phyloP scores from a whole-genome alignment of 2,329 filamentous ascomycete species.

The Penicillium sp. region DNA sequence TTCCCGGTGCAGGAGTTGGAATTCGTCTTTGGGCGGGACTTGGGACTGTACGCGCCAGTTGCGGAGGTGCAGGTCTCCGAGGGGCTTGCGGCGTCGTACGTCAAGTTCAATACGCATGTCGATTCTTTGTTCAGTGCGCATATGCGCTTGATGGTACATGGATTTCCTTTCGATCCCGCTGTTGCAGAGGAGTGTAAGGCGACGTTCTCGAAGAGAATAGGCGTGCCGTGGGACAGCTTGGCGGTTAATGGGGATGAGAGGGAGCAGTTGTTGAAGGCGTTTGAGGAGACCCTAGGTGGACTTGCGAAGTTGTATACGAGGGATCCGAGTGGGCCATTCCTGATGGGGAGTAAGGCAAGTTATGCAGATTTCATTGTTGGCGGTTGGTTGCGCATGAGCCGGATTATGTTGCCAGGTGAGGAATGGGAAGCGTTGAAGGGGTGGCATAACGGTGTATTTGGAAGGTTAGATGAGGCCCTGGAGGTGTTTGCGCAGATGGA shows the following conservation, averaged over 20 bases:
- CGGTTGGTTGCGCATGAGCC: slow-evolving; percentile 47
- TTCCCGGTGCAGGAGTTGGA: slow-evolving; percentile 42
- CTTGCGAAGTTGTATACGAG: slow-evolving; percentile 37
- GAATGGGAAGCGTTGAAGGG: slow-evolving; percentile 43
- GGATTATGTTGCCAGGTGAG: slow-evolving; percentile 31
- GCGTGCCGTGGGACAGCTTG: slow-evolving; percentile 37
- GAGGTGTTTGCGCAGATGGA: slow-evolving; percentile 26
- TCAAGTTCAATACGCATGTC: slow-evolving; percentile 47
- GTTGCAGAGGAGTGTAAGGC: slow-evolving; percentile 40
- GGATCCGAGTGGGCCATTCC: slow-evolving; percentile 41
- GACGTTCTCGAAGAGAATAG: slow-evolving; percentile 44
- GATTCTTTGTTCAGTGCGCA: slow-evolving; percentile 49
- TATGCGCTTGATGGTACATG: slow-evolving; percentile 33
- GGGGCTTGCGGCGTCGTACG: slow-evolving; percentile 30
- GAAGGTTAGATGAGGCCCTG: slow-evolving; percentile 42
- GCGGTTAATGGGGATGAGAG: slow-evolving; percentile 34
- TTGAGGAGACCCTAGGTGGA: slow-evolving; percentile 37
- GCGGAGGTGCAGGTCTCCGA: background rate
- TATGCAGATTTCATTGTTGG: slow-evolving; percentile 54
- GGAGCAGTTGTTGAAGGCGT: slow-evolving; percentile 31
- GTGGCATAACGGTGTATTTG: slow-evolving; percentile 49
- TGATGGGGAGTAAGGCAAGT: slow-evolving; percentile 39
- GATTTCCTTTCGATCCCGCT: slow-evolving; percentile 46
- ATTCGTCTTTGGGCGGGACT: slow-evolving; percentile 25
- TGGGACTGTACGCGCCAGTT: background rate